Conservation (phyloP, 2,329 filamentous ascomycete species). For the Whalleya microplaca region DNA sequence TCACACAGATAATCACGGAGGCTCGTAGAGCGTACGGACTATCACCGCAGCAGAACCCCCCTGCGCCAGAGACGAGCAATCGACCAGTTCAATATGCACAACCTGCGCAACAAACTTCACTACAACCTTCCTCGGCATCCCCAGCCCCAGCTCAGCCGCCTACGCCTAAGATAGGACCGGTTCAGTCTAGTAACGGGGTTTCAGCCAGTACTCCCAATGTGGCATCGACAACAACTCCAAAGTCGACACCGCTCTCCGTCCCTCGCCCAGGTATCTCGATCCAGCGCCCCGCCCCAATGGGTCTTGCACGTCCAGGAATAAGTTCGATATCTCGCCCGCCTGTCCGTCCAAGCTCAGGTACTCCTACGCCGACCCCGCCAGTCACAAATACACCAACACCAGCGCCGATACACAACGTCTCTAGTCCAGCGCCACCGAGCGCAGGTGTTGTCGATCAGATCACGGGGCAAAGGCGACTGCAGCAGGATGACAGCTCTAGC, state of each 20-base stretch:
- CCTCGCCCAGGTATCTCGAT: constrained; percentile 27
- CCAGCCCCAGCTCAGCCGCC: constrained; percentile 27
- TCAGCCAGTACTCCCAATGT: background rate
- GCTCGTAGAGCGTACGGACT: constrained; percentile 32
- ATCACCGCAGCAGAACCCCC: constrained; percentile 19
- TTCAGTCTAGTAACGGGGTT: constrained; percentile 17
- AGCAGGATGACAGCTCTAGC: constrained; percentile 17
- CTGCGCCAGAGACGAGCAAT: constrained; percentile 11
- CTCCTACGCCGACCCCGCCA: constrained; percentile 7
- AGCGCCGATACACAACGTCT: constrained; percentile 28
- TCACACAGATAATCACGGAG: constrained; percentile 37
- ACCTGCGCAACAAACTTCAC: constrained; percentile 17
- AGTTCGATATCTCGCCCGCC: constrained; percentile 29
- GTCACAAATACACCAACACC: constrained; percentile 12
- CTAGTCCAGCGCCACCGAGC: constrained; percentile 35
- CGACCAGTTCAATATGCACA: constrained; percentile 21
- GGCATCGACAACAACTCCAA: constrained; percentile 3
- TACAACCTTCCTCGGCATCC: constrained; percentile 29
- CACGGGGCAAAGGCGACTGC: constrained; percentile 27
- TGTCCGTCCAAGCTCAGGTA: constrained; percentile 20
- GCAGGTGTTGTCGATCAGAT: constrained; percentile 36
- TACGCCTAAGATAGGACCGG: constrained; percentile 5
- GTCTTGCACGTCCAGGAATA: constrained; percentile 29
- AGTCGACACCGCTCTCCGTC: constrained; percentile 17
- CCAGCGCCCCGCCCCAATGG: constrained; percentile 31